Conservation (phyloP, 2,329 filamentous ascomycete species). For the Teratosphaeria nubilosa region DNA sequence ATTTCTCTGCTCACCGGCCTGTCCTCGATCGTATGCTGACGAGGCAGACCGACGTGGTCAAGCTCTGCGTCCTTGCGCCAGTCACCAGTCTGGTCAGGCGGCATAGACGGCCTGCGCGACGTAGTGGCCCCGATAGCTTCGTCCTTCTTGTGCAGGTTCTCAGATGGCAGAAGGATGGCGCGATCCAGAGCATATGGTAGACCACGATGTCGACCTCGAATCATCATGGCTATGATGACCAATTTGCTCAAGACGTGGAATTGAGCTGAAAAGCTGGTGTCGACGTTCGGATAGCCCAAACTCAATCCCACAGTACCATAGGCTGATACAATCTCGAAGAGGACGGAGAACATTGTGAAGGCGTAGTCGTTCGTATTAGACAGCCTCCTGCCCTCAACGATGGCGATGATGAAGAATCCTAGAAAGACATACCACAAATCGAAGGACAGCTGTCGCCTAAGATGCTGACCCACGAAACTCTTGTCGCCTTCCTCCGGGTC, state of each 20-base stretch:
- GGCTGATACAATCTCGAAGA: constrained; percentile 83
- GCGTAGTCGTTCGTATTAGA: constrained; percentile 47
- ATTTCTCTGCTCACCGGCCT: background rate
- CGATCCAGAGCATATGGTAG: constrained; percentile 58
- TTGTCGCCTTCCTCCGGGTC: constrained; percentile 48
- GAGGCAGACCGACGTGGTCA: constrained; percentile 18
- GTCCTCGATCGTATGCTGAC: constrained; percentile 9
- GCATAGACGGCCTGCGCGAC: background rate
- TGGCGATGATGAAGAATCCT: constrained; percentile 84
- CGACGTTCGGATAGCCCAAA: constrained; percentile 65
- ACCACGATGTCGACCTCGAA: constrained; percentile 55
- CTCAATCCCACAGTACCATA: constrained; percentile 92
- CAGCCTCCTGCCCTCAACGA: constrained; percentile 69
- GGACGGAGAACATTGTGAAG: constrained; percentile 42
- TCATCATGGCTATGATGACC: constrained; percentile 56
- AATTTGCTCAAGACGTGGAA: constrained; percentile 63
- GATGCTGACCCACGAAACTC: constrained; percentile 82
- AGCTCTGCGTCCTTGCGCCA: constrained; percentile 18
- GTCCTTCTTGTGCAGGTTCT: constrained; percentile 53
- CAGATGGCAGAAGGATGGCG: constrained; percentile 58
- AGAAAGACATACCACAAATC: constrained; percentile 96
- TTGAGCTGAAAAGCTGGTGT: constrained; percentile 73
- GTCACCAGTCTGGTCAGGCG: background rate
- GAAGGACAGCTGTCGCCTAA: constrained; percentile 88
- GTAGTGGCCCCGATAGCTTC: constrained; percentile 30